A percentile compares a stretch with the other conserved stretches of the same genome.
These are phyloP conservation scores for Tricholoma sp. DNA, from an alignment of 768 basidiomycete genomes.

Conservation along the genomic window DNA sequence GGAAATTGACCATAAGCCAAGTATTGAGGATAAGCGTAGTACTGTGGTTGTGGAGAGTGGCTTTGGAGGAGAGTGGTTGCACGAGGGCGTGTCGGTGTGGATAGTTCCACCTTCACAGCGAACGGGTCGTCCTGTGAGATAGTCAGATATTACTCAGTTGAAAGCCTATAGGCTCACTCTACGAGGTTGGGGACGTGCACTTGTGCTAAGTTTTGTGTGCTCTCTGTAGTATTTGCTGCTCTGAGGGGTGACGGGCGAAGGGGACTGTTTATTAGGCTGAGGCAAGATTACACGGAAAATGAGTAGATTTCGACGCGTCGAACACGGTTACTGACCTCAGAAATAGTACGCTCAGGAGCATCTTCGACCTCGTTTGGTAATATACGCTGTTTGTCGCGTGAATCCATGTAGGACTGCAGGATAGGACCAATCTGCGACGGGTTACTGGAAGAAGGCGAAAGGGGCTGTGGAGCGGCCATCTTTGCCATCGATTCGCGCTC, in stretches of 20 bases:
- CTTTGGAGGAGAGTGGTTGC: constrained; percentile 20
- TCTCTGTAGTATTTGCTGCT: constrained; percentile 59
- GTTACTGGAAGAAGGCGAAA: constrained; percentile 50
- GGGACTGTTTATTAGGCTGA: constrained; percentile 10
- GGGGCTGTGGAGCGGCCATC: constrained; percentile 28
- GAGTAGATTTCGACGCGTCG: constrained; percentile 22
- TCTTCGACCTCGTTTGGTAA: constrained; percentile 27
- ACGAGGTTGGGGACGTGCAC: constrained; percentile 17
- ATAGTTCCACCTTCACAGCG: constrained; percentile 38
- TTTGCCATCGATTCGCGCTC: constrained; percentile 40
- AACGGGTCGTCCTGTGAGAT: constrained; percentile 14
- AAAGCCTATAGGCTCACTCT: constrained; percentile 19
- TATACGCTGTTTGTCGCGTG: constrained; percentile 50
- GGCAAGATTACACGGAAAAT: background rate
- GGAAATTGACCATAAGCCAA: constrained; percentile 21
- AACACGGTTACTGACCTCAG: constrained; percentile 38
- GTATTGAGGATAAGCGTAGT: constrained; percentile 36
- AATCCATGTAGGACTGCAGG: constrained; percentile 44
- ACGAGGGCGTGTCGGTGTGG: constrained; percentile 36
- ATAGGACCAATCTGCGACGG: constrained; percentile 41
- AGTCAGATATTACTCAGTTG: constrained; percentile 11
- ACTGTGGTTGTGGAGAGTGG: constrained; percentile 22
- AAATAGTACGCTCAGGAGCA: constrained; percentile 19
- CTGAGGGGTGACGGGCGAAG: constrained; percentile 51
- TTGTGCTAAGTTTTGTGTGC: constrained; percentile 34